Evolutionary conservation across 2,329 filamentous ascomycete genomes (phyloP), one percentile per base, ranked within the genome.

Genomic region (Beauveria varroae): DNA sequence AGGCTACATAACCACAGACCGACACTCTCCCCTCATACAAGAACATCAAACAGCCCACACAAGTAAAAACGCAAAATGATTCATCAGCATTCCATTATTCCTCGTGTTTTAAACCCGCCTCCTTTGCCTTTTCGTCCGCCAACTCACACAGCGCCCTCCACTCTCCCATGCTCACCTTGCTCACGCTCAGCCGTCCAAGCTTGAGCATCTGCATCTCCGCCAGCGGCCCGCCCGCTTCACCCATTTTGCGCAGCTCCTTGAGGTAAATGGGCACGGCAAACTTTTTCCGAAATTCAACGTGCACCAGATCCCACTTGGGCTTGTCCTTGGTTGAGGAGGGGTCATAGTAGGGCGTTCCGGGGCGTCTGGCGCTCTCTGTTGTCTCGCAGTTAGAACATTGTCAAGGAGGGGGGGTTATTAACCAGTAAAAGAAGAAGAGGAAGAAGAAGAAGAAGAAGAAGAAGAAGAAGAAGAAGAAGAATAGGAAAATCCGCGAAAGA

Each of bases 251-350:
- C 50, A 97, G 80, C 66, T 90, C 86, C 64, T 84, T 83, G 57
- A 97, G 80, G 5, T 82, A 81, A 61, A 98, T 83, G 0, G 86
- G 82, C 16, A 85, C 80, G 1, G 80, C 78, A 67, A 98, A 92
- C 74, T 96, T 97, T 71, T 86, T 86, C 62, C 89, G 86, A 72
- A 96, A 97, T 68, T 87, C 83, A 53, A 98, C 93, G 64, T 96
- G 89, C 1, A 98, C 95, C 20, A 95, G 83, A 58, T 87, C 90
- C 95, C 95, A 99, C 68, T 59, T 83, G 78, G 65, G 83, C 10
- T 76, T 76, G 6, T 77, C 76, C 50, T 73, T 72, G 5, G 76
- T 86, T 1, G 89, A 91, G 58, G 88, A 88, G 1, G 87, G 75
- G 70, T 98, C 95, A 72, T 92, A 96, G 75, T 97, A 97, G 0